Evolutionary conservation across 768 basidiomycete genomes (phyloP).

Genomic region (Kwoniella europaea): DNA sequence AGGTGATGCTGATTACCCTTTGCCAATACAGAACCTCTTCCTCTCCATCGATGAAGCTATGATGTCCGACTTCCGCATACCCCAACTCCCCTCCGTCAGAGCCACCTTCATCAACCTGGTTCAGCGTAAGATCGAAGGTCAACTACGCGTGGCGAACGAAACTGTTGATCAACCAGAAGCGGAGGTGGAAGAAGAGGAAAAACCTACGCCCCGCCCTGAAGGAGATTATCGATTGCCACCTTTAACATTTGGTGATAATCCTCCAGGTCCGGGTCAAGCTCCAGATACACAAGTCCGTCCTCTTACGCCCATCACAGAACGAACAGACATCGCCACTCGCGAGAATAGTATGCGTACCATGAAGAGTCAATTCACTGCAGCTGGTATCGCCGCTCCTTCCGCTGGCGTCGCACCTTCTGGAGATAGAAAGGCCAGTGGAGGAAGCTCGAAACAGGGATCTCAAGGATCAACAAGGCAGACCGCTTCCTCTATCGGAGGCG

Average conservation of each 20-base stretch:
- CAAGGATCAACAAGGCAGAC: slow-evolving; percentile 35
- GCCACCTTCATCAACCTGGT: slow-evolving; percentile 28
- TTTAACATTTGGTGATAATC: slow-evolving; percentile 42
- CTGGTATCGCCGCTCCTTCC: slow-evolving; percentile 6
- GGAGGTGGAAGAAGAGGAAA: slow-evolving; percentile 31
- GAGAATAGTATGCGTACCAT: slow-evolving; percentile 46
- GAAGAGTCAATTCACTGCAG: slow-evolving; percentile 26
- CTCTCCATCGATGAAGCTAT: slow-evolving; percentile 83
- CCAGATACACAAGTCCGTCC: slow-evolving; percentile 44
- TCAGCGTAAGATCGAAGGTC: slow-evolving; percentile 15
- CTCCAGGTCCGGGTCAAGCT: slow-evolving; percentile 14
- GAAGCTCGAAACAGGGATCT: slow-evolving; percentile 42
- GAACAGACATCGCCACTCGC: slow-evolving; percentile 52
- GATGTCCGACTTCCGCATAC: slow-evolving; percentile 42
- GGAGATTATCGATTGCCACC: slow-evolving; percentile 52
- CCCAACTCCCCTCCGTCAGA: slow-evolving; percentile 39
- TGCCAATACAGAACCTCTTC: slow-evolving; percentile 72
- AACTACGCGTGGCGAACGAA: slow-evolving; percentile 16
- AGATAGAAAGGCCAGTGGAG: slow-evolving; percentile 28
- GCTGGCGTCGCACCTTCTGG: slow-evolving; percentile 1
- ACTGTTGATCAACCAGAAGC: slow-evolving; percentile 16
- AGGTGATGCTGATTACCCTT: not conserved
- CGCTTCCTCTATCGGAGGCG: slow-evolving; percentile 14
- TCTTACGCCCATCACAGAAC: slow-evolving; percentile 73
- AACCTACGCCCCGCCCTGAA: slow-evolving; percentile 24